Evolutionary conservation across 352 stramenopile species (phyloP), one percentile per base, ranked within the genome.

Genomic region (Pythium biforme): DNA sequence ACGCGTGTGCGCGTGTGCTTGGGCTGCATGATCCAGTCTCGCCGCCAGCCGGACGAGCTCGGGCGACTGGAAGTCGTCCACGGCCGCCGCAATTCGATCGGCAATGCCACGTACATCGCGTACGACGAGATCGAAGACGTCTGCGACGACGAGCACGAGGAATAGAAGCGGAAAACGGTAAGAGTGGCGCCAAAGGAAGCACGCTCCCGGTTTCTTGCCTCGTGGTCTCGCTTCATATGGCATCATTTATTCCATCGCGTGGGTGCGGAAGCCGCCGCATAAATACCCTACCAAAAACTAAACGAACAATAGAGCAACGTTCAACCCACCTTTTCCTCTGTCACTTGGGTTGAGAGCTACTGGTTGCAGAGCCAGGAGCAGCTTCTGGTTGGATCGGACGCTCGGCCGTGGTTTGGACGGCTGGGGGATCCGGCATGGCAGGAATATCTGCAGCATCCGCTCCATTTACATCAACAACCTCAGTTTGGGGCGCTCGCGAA

Each of bases 1-100:
- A 79, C 78, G 2, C 81, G 78, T 22, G 83, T 94, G 39, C 87
- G 86, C 23, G 81, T 91, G 29, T 94, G 85, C 62, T 61, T 94
- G 45, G 73, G 79, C 57, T 94, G 85, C 72, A 89, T 94, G 61
- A 55, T 92, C 22, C 72, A 84, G 64, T 88, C 81, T 3, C 70
- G 85, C 43, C 77, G 76, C 56, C 73, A 88, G 40, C 79, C 79
- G 15, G 82, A 91, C 59, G 82, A 79, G 31, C 46, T 75, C 11
- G 72, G 72, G 0, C 65, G 69, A 46, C 43, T 43, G 62, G 79
- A 59, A 67, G 70, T 48, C 58, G 73, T 25, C 8, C 27, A 48
- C n/a, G 74, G 78, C 40, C 74, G 86, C 20, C 65, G 69, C 52
- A 86, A 88, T 50, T 78, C 74, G 20, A 89, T 90, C 50, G 70